A percentile compares a stretch with the other conserved stretches of the same genome.
These are phyloP conservation scores for Fusarium transvaalense DNA, from an alignment of 2,329 filamentous ascomycete genomes.

Conservation along the genomic window DNA sequence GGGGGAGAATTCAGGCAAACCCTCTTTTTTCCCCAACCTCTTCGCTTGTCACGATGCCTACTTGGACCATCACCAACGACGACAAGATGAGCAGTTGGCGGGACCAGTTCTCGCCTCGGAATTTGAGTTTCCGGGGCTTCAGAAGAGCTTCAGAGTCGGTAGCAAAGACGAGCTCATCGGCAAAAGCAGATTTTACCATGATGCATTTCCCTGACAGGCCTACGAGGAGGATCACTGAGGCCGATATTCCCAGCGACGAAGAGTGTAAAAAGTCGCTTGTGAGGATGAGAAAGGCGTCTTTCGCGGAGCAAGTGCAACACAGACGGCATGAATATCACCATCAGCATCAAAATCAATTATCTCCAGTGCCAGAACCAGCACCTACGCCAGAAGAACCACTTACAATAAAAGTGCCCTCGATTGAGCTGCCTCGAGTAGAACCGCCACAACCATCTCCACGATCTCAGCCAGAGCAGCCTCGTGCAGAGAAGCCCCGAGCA, in stretches of 20 bases:
- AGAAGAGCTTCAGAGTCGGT: constrained; percentile 39
- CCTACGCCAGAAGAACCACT: background rate
- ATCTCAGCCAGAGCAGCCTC: background rate
- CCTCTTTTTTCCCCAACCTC: constrained; percentile 13
- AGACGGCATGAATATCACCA: constrained; percentile 18
- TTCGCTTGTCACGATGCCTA: constrained; percentile 31
- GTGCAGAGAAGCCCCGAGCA: constrained; percentile 11
- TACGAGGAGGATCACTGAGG: constrained; percentile 30
- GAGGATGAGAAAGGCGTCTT: constrained; percentile 33
- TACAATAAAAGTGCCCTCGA: background rate
- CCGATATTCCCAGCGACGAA: constrained; percentile 44
- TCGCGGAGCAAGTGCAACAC: constrained; percentile 31
- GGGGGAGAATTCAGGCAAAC: background rate
- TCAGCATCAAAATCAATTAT: constrained; percentile 18
- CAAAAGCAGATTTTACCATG: constrained; percentile 38
- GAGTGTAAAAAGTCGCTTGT: constrained; percentile 39
- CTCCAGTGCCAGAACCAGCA: constrained; percentile 17
- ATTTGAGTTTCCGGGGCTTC: constrained; percentile 38
- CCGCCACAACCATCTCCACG: background rate
- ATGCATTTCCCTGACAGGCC: constrained; percentile 45
- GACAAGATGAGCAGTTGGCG: constrained; percentile 43
- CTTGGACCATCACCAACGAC: constrained; percentile 32
- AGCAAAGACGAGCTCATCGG: constrained; percentile 14
- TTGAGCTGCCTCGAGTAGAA: background rate
- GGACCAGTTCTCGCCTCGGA: constrained; percentile 38